Percentiles rank a stretch among this genome's conserved stretches.
phyloP scores from a whole-genome alignment of 139 green algal genomes.

The Desmodesmus armatus region DNA sequence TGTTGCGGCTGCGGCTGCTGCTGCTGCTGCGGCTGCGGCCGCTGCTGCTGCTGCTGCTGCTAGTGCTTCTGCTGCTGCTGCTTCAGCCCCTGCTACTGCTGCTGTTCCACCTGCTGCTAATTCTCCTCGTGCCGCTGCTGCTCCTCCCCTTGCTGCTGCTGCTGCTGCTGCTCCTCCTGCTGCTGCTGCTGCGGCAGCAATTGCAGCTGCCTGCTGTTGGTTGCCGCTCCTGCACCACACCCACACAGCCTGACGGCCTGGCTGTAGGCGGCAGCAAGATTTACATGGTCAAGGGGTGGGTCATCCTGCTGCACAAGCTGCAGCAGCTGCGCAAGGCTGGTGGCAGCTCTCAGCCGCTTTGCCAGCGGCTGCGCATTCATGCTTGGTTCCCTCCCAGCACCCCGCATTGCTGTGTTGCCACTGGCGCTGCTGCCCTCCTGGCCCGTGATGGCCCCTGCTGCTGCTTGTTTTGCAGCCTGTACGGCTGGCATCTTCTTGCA shows the following conservation, averaged over 20 bases:
- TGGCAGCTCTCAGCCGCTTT: too few species aligned
- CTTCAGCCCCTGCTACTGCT: background rate
- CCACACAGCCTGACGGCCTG: background rate
- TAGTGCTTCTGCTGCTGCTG: background rate
- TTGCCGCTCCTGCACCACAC: background rate
- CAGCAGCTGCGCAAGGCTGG: too few species aligned
- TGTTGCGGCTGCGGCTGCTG: background rate
- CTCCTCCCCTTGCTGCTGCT: background rate
- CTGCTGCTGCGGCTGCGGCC: background rate
- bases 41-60: conserved; percentile 8
- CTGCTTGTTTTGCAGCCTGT: too few species aligned
- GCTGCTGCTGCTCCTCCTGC: background rate
- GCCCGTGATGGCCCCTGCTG: too few species aligned
- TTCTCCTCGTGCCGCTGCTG: background rate
- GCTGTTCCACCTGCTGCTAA: background rate
- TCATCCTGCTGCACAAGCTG: too few species aligned
- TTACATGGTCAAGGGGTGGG: too few species aligned
- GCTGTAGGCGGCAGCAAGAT: background rate
- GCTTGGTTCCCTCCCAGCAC: too few species aligned
- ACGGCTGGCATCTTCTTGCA: too few species aligned
- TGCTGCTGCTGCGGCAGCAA: background rate
- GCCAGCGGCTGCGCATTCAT: background rate
- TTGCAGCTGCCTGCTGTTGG: background rate
- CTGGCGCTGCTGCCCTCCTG: too few species aligned
- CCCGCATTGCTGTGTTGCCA: too few species aligned